These are phyloP conservation scores for Penicillium sp. DNA, from an alignment of 2,329 filamentous ascomycete species.

Conservation along the genomic window DNA sequence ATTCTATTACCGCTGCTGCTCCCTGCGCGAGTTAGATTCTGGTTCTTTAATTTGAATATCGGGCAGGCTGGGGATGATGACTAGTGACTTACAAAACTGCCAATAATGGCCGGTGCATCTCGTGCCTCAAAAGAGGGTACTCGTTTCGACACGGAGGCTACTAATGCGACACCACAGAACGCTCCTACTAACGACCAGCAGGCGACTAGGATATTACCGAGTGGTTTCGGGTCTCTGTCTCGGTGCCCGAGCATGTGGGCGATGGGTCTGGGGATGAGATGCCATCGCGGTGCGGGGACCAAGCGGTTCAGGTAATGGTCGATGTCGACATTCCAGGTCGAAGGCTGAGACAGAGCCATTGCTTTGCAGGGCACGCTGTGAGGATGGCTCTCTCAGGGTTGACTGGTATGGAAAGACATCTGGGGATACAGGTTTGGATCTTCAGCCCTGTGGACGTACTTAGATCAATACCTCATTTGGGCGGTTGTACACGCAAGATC, in stretches of 20 bases:
- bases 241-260: conserved; percentile 70
- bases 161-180: conserved; percentile 61
- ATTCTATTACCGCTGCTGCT: conserved; percentile 74
- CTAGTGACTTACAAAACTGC: conserved; percentile 63
- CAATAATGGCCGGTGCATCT: conserved; percentile 63
- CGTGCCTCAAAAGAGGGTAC: conserved; percentile 57
- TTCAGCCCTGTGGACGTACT: conserved; percentile 5
- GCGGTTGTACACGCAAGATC: conserved; percentile 4
- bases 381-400: too few relatives aligned
- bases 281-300: conserved; percentile 66
- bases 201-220: conserved; percentile 61
- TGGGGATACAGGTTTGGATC: neutral
- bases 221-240: conserved; percentile 31
- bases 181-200: conserved; percentile 67
- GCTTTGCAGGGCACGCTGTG: neutral
- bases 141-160: conserved; percentile 58
- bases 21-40: conserved; percentile 51
- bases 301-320: conserved; percentile 74
- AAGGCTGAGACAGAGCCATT: conserved; percentile 22
- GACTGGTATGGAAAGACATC: too few relatives aligned
- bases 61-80: neutral
- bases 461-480: neutral
- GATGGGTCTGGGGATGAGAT: conserved; percentile 64
- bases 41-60: neutral
- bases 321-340: conserved; percentile 65